Base-by-base conservation (phyloP, 1,284 basidiomycete genomes). In the Ganoderma resinaceum region DNA sequence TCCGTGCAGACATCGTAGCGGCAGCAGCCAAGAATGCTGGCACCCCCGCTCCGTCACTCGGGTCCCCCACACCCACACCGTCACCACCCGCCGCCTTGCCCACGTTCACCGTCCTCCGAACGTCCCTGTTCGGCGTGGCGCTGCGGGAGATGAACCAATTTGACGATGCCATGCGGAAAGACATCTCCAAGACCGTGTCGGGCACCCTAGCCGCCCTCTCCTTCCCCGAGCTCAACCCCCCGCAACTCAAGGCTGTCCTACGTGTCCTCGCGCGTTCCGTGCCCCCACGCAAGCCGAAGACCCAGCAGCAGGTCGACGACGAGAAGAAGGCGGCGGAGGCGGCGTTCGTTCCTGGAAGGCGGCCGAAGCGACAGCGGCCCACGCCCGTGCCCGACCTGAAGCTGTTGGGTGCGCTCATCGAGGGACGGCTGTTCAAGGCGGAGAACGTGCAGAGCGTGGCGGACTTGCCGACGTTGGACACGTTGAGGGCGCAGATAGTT, bases 341-440 rank as follows among this genome's bases (percentile, higher is more conserved):
- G n/a, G 85, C 87, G 55, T 78, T 76, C 70, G 76, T 79, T 5
- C 92, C 93, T 2, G 92, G 93, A 29, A 82, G 90, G 70, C 84
- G 89, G 72, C 81, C 85, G 73, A 91, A 89, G 80, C 86, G 83
- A 62, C 79, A 85, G 71, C 83, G 83, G 63, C 85, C 87, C 62
- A 79, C 82, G 35, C 78, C 87, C 67, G 79, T 83, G 18, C 92
- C 92, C 4, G 89, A 91, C 76, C 77, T 95, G 66, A 86, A 81
- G 74, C 79, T 95, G n/a, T 83, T 92, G 67, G 93, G 93, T 23
- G 93, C 91, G 52, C 80, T 94, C 67, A 86, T 94, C 67, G 93
- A 94, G 75, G 90, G 91, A 35, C 82, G 85, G 72, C 85, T 94
- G 66, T 88, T 93, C 78, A 81, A 87, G 63, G 82, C 87, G 23